Evolutionary conservation across 2,329 filamentous ascomycete species (phyloP), one percentile per base, ranked within the genome.

Genomic region (Fusarium sp.): DNA sequence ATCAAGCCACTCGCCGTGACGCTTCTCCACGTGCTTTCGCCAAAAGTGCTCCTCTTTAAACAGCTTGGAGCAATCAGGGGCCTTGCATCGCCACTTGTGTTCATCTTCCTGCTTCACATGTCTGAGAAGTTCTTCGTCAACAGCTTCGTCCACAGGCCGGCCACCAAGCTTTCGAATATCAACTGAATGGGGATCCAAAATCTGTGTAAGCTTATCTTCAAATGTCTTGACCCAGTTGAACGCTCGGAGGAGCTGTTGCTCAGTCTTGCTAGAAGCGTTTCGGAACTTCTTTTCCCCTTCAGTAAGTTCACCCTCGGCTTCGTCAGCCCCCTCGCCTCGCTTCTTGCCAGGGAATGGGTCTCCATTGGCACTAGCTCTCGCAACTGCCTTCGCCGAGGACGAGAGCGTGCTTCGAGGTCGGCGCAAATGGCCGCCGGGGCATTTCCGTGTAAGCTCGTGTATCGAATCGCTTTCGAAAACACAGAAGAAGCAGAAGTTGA

Each of bases 141-240:
- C 73, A 2, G 91, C 93, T 65, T 97, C 93, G 5, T 97, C 92
- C 1, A 92, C 80, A 2, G 91, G 86, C 73, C 92, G 93, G 15
- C 95, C 95, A 45, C 96, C 95, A 25, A 98, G 85, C 78, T 97
- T 98, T 75, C 88, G 88, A 38, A 98, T 81, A 72, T 98, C 93
- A 24, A 91, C 91, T 45, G 89, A 88, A 51, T 95, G 91, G 0
- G 95, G 95, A 67, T 98, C 94, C 12, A 99, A 83, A 42, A 98
- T 91, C 75, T 97, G 93, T 74, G 92, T 82, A 47, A 99, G 85
- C 79, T 99, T 99, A 73, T 99, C 95, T 74, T 99, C 95, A 71
- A 97, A 99, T 0, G 95, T 98, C 80, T 91, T 96, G 58, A 99
- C 96, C 95, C 96, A 99, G 73, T 98, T 99, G 80, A 93, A 98